Percentiles rank a stretch among this genome's conserved stretches.
Conservation (phyloP, 306 rosid species). For the Trichosanthes cucumerina region DNA sequence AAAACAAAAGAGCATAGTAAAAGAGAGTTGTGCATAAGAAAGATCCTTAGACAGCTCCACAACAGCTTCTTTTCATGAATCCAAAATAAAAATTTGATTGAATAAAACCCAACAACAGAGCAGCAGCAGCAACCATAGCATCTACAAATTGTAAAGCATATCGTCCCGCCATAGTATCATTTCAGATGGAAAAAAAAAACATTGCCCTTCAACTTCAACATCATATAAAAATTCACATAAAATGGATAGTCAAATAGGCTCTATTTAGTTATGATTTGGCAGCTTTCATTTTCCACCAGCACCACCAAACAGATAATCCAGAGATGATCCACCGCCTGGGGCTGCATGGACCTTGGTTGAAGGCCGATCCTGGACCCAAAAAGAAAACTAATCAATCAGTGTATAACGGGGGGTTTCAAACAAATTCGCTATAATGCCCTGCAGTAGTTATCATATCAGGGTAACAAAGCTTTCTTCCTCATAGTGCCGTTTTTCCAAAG, state of each 20-base stretch:
- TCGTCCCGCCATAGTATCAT: not conserved
- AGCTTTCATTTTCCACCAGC: slow-evolving; percentile 49
- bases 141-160: slow-evolving; percentile 6
- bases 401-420: not conserved
- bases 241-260: slow-evolving; percentile 1
- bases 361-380: slow-evolving; percentile 81
- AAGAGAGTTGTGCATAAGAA: slow-evolving; percentile 7
- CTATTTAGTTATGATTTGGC: not conserved
- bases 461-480: not conserved
- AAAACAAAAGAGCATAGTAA: not conserved
- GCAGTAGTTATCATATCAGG: not conserved
- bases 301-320: slow-evolving; percentile 85
- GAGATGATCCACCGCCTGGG: slow-evolving; percentile 95
- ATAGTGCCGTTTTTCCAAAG: not conserved
- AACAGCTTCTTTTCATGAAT: slow-evolving; percentile 3
- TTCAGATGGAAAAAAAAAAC: not conserved
- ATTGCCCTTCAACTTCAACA: slow-evolving; percentile 1
- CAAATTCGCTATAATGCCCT: not conserved
- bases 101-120: not conserved
- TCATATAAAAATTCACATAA: slow-evolving; percentile 4
- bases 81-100: not conserved
- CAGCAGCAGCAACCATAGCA: slow-evolving; percentile 1
- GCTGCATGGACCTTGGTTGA: slow-evolving; percentile 96
- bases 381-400: not conserved
- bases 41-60: slow-evolving; percentile 2